A percentile compares a stretch with the other conserved stretches of the same genome.
These are phyloP conservation scores for Boletus huronensis DNA, from an alignment of 768 basidiomycete genomes.

Conservation along the genomic window DNA sequence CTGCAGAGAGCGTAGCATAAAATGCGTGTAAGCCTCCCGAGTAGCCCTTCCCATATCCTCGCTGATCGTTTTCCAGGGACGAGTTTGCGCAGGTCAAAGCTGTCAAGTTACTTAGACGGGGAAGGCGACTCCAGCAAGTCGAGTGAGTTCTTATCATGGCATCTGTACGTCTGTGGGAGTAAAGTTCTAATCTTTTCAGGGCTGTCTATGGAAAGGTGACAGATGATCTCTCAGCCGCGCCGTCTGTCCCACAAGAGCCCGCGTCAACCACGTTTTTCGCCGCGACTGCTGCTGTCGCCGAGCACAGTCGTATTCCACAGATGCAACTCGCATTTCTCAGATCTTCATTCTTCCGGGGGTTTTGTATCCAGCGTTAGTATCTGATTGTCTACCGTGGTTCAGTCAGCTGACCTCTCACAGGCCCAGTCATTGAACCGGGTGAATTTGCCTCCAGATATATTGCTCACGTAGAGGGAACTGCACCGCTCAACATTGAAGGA, in stretches of 20 bases:
- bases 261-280: slow-evolving; percentile 8
- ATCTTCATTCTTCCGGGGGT: slow-evolving; percentile 82
- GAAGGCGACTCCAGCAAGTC: slow-evolving; percentile 78
- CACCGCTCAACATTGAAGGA: slow-evolving; percentile 66
- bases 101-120: slow-evolving; percentile 78
- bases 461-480: slow-evolving; percentile 59
- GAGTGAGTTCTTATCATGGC: slow-evolving; percentile 52
- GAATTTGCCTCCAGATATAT: slow-evolving; percentile 76
- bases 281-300: neutral
- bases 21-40: slow-evolving; percentile 80
- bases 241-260: slow-evolving; percentile 25
- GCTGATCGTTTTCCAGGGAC: slow-evolving; percentile 51
- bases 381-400: neutral
- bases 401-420: slow-evolving; percentile 38
- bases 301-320: slow-evolving; percentile 57
- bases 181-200: slow-evolving; percentile 35
- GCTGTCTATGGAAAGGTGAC: slow-evolving; percentile 75
- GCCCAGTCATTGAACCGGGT: slow-evolving; percentile 77
- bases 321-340: slow-evolving; percentile 77
- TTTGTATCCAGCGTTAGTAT: slow-evolving; percentile 76
- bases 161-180: neutral
- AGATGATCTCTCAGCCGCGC: slow-evolving; percentile 33
- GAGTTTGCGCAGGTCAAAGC: slow-evolving; percentile 91
- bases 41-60: neutral
- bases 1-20: slow-evolving; percentile 82